phyloP scores from a whole-genome alignment of 2,329 filamentous ascomycete species.

The Purpureocillium takamizusanense region DNA sequence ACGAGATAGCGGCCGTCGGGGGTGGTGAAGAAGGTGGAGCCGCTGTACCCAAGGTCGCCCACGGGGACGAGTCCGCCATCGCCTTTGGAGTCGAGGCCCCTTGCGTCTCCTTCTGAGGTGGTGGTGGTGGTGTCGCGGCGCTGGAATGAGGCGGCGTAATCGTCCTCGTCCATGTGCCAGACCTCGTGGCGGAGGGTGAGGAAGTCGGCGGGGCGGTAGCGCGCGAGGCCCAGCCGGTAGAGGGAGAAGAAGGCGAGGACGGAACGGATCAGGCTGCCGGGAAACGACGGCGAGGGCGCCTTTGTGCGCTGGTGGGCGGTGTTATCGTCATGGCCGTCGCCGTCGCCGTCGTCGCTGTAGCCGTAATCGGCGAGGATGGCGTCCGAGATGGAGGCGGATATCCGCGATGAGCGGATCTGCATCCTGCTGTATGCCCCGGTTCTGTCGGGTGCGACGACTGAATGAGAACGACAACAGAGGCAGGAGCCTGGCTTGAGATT shows the following conservation, averaged over 20 bases:
- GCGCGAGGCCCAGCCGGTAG: constrained; percentile 20
- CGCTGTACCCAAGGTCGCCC: constrained; percentile 65
- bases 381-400: constrained; percentile 50
- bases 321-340: too few relatives aligned
- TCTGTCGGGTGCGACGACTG: too few relatives aligned
- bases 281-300: too few relatives aligned
- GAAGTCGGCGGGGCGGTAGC: constrained; percentile 20
- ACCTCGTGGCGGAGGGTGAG: constrained; percentile 16
- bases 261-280: not conserved
- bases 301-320: too few relatives aligned
- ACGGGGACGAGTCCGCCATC: constrained; percentile 26
- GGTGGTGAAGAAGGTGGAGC: constrained; percentile 67
- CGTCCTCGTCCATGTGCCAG: constrained; percentile 25
- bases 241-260: constrained; percentile 22
- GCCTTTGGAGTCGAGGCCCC: not conserved
- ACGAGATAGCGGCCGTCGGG: constrained; percentile 57
- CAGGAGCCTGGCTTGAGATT: too few relatives aligned
- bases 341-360: not conserved
- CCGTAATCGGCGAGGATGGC: constrained; percentile 39
- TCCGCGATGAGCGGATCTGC: constrained; percentile 25
- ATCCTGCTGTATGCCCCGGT: too few relatives aligned
- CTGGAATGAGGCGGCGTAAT: constrained; percentile 28
- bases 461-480: too few relatives aligned
- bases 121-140: not conserved
- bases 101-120: constrained; percentile 11